Base-by-base conservation (phyloP, 2,329 filamentous ascomycete species). In the Rasamsonia emersonii region DNA sequence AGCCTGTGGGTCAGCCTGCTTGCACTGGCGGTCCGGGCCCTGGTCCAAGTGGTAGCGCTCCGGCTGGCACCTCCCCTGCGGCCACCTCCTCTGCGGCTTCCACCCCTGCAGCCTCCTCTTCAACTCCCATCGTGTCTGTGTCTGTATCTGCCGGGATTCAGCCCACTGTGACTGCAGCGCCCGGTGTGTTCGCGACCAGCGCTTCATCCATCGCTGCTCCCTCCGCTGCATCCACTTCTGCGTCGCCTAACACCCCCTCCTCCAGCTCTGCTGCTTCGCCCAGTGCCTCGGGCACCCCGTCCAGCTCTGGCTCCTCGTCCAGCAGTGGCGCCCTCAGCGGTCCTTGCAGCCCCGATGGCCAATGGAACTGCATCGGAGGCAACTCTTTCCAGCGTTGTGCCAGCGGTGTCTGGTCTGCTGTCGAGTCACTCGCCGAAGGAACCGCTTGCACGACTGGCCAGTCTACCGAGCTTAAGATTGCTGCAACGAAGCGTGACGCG, bases 361-460 rank as follows among this genome's bases (percentile, higher is more conserved):
- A 53, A 10, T 79, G 71, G 71, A 71, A 73, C 54, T 79, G 76
- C 49, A 56, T 75, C 16, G 61, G 56, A 11, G 73, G 73, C 30
- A 56, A 53, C 15, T 61, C 65, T 30, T 79, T 75, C 64, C 75
- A 79, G 56, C 73, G 73, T 35, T 79, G 75, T 44, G 74, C 72
- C n/a, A 69, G 64, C 9, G 75, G 75, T 4, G 43, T 53, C 33
- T 79, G 75, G 75, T 66, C 68, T 11, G 47, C 44, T 4, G 39
- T 61, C 23, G 61, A 70, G 37, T 44, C 54, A 20, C 65, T 78
- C 64, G 67, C 74, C 2, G 41, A 59, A 1, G 75, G 75, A 21
- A 77, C 70, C 9, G 54, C 56, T 17, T 79, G 75, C 54, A 58
- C 38, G 5, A 41, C 54, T 11, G 67, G 67, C 16, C 39, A 49